A percentile compares a stretch with the other conserved stretches of the same genome.
These are phyloP conservation scores for Ascocoryne sarcoides DNA, from an alignment of 2,329 filamentous ascomycete genomes.

Conservation along the genomic window DNA sequence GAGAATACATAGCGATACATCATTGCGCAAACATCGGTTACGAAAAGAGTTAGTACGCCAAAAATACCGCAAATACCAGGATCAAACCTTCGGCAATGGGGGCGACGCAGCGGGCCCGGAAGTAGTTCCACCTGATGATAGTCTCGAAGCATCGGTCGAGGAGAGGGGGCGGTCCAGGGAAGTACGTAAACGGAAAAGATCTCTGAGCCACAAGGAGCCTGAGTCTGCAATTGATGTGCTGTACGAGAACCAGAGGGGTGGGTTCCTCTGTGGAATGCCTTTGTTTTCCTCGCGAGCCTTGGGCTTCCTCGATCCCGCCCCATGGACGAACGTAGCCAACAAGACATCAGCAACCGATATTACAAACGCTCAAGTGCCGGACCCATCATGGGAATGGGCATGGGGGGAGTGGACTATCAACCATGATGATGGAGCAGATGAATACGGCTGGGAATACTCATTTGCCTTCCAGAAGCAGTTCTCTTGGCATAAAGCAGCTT, in stretches of 20 bases:
- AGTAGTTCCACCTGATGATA: not conserved
- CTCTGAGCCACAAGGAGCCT: too few species aligned
- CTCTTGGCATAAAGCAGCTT: conserved; percentile 81
- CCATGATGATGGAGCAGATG: conserved; percentile 63
- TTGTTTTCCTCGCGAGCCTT: conserved; percentile 84
- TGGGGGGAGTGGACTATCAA: conserved; percentile 58
- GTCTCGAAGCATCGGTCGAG: not conserved
- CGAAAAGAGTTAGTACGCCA: conserved; percentile 20
- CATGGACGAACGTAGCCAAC: conserved; percentile 71
- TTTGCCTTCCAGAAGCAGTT: conserved; percentile 70
- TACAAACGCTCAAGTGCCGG: conserved; percentile 81
- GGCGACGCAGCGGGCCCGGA: conserved; percentile 1
- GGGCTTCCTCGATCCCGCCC: conserved; percentile 72
- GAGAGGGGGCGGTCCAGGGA: conserved; percentile 14
- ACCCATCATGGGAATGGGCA: conserved; percentile 90
- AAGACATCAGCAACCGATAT: conserved; percentile 58
- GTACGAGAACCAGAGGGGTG: conserved; percentile 91
- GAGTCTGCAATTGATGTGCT: conserved; percentile 70
- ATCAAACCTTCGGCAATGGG: conserved; percentile 21
- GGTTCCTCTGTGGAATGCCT: conserved; percentile 79
- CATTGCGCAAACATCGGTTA: conserved; percentile 18
- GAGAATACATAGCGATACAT: conserved; percentile 17
- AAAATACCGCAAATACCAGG: conserved; percentile 28
- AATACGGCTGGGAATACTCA: conserved; percentile 94
- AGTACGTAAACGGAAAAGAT: conserved; percentile 16